A percentile compares a stretch with the other conserved stretches of the same genome.
These are phyloP conservation scores for Trichoderma pleuroti DNA, from an alignment of 2,329 filamentous ascomycete genomes.

Conservation along the genomic window DNA sequence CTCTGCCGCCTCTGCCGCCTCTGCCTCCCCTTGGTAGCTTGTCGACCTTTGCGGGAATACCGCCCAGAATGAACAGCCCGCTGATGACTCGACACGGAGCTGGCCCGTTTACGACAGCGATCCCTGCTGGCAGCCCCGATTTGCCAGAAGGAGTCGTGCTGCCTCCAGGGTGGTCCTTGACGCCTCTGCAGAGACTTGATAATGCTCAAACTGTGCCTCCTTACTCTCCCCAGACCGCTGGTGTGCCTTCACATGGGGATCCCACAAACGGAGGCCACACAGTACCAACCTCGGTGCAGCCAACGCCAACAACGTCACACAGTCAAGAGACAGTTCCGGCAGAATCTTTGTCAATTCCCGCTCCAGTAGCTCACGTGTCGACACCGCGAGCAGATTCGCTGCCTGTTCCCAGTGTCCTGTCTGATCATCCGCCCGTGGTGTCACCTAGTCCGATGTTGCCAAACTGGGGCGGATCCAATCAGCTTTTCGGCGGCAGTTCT, in stretches of 20 bases:
- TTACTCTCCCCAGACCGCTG: slow-evolving; percentile 24
- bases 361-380: not conserved
- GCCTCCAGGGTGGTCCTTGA: slow-evolving; percentile 61
- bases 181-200: slow-evolving; percentile 57
- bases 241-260: slow-evolving; percentile 22
- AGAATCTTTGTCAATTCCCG: not conserved
- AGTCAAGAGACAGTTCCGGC: not conserved
- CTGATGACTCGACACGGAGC: slow-evolving; percentile 48
- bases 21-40: not conserved
- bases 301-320: not conserved
- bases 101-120: slow-evolving; percentile 44
- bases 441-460: slow-evolving; percentile 48
- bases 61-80: slow-evolving; percentile 39
- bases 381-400: not conserved
- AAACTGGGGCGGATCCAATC: slow-evolving; percentile 50
- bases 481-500: slow-evolving; percentile 41
- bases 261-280: slow-evolving; percentile 17
- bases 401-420: slow-evolving; percentile 8
- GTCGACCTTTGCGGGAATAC: slow-evolving; percentile 25
- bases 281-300: not conserved
- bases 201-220: slow-evolving; percentile 30
- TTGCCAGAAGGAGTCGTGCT: slow-evolving; percentile 62
- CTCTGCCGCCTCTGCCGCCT: not conserved
- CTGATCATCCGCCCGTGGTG: slow-evolving; percentile 37
- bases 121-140: slow-evolving; percentile 58